Conservation (phyloP, 495 filamentous ascomycete species). For the Penicillium canescens region DNA sequence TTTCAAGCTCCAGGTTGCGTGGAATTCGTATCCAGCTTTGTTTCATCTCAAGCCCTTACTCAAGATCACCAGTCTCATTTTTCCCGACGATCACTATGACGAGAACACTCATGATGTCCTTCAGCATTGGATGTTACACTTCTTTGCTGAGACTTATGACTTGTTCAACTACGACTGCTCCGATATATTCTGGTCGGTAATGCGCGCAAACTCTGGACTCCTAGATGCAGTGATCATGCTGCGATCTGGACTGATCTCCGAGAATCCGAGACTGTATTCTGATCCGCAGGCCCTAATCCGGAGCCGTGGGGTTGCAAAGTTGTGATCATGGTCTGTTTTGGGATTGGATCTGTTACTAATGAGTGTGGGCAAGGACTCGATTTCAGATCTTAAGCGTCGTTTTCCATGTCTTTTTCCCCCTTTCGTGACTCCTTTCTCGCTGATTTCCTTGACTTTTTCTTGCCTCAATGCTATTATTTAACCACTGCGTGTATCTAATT, state of each 20-base stretch:
- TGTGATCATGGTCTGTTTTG: background rate
- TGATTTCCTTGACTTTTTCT: too few species aligned
- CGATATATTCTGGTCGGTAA: conserved; percentile 4
- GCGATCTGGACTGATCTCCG: background rate
- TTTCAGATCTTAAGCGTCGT: too few species aligned
- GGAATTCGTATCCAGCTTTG: conserved; percentile 23
- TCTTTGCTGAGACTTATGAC: conserved; percentile 17
- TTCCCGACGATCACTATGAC: background rate
- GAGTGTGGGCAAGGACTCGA: too few species aligned
- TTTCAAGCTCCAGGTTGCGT: conserved; percentile 21
- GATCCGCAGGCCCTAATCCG: conserved; percentile 7
- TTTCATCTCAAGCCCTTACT: conserved; percentile 11
- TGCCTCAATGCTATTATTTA: too few species aligned
- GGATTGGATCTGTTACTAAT: too few species aligned
- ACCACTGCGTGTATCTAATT: too few species aligned
- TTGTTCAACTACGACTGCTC: conserved; percentile 9
- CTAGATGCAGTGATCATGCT: conserved; percentile 1
- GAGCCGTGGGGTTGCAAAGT: conserved; percentile 11
- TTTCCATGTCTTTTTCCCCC: too few species aligned
- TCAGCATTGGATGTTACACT: conserved; percentile 16
- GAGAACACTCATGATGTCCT: conserved; percentile 7
- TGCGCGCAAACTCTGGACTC: background rate
- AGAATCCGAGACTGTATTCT: conserved; percentile 2
- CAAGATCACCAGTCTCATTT: background rate
- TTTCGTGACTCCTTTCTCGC: too few species aligned